Percentiles rank a stretch among this genome's conserved stretches.
These are phyloP conservation scores for Arthromyces matolae DNA, from an alignment of 768 basidiomycete species.

Conservation along the genomic window DNA sequence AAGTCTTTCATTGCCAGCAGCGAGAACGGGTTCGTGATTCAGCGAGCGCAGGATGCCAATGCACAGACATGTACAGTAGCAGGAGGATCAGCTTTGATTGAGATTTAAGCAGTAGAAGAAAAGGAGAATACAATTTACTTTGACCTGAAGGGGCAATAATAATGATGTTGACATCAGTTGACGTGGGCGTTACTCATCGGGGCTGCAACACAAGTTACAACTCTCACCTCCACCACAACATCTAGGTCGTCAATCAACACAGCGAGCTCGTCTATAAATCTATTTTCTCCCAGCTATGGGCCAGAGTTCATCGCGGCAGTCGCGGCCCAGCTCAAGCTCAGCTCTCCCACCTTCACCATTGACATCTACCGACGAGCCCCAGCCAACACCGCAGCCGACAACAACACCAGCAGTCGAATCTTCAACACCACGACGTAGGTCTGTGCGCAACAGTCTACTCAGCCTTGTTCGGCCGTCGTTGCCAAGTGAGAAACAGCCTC, in stretches of 20 bases:
- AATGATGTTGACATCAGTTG: conserved; percentile 9
- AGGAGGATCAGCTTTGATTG: conserved; percentile 28
- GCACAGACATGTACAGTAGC: conserved; percentile 42
- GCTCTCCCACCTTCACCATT: not conserved
- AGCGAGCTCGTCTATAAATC: not conserved
- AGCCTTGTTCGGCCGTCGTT: conserved; percentile 26
- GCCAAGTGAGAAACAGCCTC: conserved; percentile 6
- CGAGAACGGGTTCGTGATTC: conserved; percentile 51
- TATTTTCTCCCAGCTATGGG: not conserved
- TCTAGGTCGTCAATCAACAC: conserved; percentile 8
- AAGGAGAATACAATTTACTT: not conserved
- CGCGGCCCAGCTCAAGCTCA: conserved; percentile 10
- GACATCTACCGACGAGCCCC: not conserved
- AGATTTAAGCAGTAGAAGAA: not conserved
- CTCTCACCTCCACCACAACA: conserved; percentile 2
- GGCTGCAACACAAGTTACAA: conserved; percentile 19
- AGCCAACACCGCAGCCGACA: conserved; percentile 1
- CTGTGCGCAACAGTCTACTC: conserved; percentile 33
- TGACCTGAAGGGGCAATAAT: conserved; percentile 1
- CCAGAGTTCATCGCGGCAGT: conserved; percentile 8
- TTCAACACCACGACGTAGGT: conserved; percentile 17
- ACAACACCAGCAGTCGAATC: not conserved
- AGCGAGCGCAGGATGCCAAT: conserved; percentile 17
- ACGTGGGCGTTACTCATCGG: conserved; percentile 15
- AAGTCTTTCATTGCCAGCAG: conserved; percentile 43